Base-by-base conservation (phyloP, 163 green algal species). In the Scenedesmus sp. region DNA sequence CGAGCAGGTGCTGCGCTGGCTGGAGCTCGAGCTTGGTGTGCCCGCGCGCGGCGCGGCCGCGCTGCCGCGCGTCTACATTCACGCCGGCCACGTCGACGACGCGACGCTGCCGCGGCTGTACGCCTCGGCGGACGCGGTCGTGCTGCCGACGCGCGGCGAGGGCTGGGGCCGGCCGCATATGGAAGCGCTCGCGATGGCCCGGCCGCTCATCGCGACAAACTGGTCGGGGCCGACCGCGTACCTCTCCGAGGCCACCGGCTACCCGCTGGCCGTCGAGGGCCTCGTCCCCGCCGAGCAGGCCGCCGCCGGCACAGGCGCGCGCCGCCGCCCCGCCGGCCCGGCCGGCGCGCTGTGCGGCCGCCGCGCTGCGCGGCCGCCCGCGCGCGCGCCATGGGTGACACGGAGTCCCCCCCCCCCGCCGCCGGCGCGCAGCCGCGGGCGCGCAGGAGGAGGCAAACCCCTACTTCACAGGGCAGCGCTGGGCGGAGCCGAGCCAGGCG, bases 131-230 rank as follows among this genome's bases (percentile, higher is more conserved):
- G 75, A 82, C 29, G 60, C 39, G 4, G 26, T 82, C 0, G 75
- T 76, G 2, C 39, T 82, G 42, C 51, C 75, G 29, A 82, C 75
- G 4, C 47, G 31, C 15, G 58, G 58, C 11, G 20, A 66, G 10
- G 58, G 58, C 28, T 66, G 58, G 58, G 58, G 60, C 4, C 24
- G 4, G 34, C n/a, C 60, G 31, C 24, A 47, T 22, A 47, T 92
- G 50, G 39, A 73, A 44, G 63, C 39, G 13, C 24, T 69, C 29
- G 26, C 20, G 10, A 81, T 81, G 73, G 73, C 14, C 4, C 34
- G 95, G 63, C 93, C 93, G 0, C 85, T 97, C 14, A 91, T 97
- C 22, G 81, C 84, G 1, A 97, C 93, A 14, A 96, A 96, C 76
- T 97, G 87, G 85, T 78, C 70, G 14, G 75, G 75, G 20, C 75